Evolutionary conservation across 2,329 filamentous ascomycete genomes (phyloP), one percentile per base, ranked within the genome.

Genomic region (Hypoxylon sp.): DNA sequence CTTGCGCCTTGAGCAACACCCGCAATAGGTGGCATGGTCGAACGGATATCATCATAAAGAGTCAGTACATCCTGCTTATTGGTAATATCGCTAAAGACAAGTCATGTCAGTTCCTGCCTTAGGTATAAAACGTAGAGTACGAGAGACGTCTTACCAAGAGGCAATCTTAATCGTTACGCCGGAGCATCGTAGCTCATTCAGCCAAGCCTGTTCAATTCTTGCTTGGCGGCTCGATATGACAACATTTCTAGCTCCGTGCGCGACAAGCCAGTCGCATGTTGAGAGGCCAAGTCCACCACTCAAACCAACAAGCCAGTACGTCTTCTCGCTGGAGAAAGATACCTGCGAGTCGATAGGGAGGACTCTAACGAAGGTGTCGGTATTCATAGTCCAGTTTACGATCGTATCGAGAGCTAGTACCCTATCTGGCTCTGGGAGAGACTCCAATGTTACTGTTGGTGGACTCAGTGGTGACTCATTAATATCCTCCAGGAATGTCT

Each of bases 1-100:
- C 61, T 20, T 0, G 77, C 64, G 2, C 78, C 71, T 72, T 76
- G 73, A 13, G 77, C 76, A 1, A 78, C 70, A 17, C 78, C 77
- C 0, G 60, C 71, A 21, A 79, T 72, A 1, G 69, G 65, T 0
- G 72, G 72, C 24, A 35, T 9, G 10, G 24, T 23, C 17, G 29
- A 26, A 10, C 35, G 27, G 2, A 58, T 51, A 10, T 23, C 23
- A 20, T 51, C 47, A 24, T 51, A 17, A 29, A 38, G 37, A 33
- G 51, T 58, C 33, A 52, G 33, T 1, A 53, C 33, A 24, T 51
- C 58, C 23, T 63, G 47, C 1, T 21, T 51, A 5, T 46, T 9
- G 42, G 42, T n/a, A 20, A 46, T 11, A 33, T 46, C 42, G 10
- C 18, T 24, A 42, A 4, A 64, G 33, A 17, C 37, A 8, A 66